A percentile compares a stretch with the other conserved stretches of the same genome.
Conservation (phyloP, 1,284 basidiomycete genomes). For the Dichomitus squalens region DNA sequence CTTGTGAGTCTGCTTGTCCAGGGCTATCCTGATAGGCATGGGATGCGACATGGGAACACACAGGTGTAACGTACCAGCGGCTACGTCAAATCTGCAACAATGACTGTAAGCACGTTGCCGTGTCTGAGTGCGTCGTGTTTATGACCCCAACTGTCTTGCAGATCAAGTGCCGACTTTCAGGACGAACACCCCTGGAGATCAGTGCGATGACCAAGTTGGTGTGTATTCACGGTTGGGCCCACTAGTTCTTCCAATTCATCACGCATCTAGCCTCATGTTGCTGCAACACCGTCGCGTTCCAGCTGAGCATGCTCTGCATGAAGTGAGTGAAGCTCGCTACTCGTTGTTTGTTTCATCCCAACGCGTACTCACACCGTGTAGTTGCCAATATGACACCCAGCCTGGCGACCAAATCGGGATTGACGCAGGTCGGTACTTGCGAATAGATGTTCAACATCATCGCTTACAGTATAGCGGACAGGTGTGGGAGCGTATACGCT, state of each 20-base stretch:
- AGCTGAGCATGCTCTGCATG: slow-evolving; percentile 21
- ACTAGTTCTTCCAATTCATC: too few species aligned
- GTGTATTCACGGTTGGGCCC: neutral
- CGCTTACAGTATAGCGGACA: neutral
- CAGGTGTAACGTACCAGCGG: slow-evolving; percentile 17
- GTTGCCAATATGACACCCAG: slow-evolving; percentile 13
- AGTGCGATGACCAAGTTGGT: slow-evolving; percentile 14
- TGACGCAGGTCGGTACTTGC: slow-evolving; percentile 2
- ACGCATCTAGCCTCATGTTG: slow-evolving; percentile 10
- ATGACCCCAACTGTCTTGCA: neutral
- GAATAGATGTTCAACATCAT: neutral
- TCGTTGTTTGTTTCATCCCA: neutral
- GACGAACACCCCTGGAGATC: slow-evolving; percentile 6
- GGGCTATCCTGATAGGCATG: neutral
- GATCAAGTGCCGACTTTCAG: slow-evolving; percentile 14
- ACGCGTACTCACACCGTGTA: neutral
- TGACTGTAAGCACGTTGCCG: slow-evolving; percentile 1
- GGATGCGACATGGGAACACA: neutral
- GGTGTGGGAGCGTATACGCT: neutral
- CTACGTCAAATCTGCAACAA: slow-evolving; percentile 22
- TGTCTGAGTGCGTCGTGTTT: neutral
- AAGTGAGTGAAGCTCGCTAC: neutral
- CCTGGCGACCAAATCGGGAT: neutral
- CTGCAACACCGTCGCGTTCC: slow-evolving; percentile 15
- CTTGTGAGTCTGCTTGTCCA: slow-evolving; percentile 1